Evolutionary conservation across 495 filamentous ascomycete genomes (phyloP).

Genomic region (Rhizodiscina lignyota): DNA sequence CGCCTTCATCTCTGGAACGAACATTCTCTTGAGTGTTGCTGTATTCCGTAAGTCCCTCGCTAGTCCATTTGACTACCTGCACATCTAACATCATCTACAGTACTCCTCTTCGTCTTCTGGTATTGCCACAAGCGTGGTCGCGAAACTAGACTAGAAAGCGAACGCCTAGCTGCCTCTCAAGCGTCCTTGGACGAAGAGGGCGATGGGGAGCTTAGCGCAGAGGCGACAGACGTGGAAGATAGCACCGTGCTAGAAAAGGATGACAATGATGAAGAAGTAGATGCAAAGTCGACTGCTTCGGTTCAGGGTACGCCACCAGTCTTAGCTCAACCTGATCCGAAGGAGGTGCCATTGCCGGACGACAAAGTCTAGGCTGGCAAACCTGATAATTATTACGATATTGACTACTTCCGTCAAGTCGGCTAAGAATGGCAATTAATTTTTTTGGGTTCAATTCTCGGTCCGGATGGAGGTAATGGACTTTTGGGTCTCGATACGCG

Average conservation of each 20-base stretch:
- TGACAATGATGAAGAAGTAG: conserved; percentile 7
- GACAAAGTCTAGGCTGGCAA: conserved; percentile 1
- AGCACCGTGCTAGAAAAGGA: conserved; percentile 7
- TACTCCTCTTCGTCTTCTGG: conserved; percentile 84
- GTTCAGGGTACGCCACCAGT: conserved; percentile 11
- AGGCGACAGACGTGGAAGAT: conserved; percentile 6
- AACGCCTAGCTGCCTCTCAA: conserved; percentile 19
- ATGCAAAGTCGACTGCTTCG: conserved; percentile 5
- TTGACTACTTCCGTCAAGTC: too few relatives aligned
- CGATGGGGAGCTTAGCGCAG: conserved; percentile 4
- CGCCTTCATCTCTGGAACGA: conserved; percentile 63
- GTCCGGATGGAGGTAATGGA: too few relatives aligned
- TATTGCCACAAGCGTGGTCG: conserved; percentile 90
- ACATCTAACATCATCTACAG: conserved; percentile 24
- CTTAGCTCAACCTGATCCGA: conserved; percentile 12
- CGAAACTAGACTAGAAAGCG: conserved; percentile 64
- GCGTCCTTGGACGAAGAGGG: neutral
- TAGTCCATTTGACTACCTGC: neutral
- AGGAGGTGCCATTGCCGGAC: conserved; percentile 9
- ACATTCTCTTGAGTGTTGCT: conserved; percentile 71
- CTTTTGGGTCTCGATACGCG: too few relatives aligned
- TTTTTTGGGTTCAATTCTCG: too few relatives aligned
- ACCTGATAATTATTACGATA: too few relatives aligned
- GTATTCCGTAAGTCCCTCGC: conserved; percentile 49
- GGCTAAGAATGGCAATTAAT: too few relatives aligned